A percentile compares a stretch with the other conserved stretches of the same genome.
These are phyloP conservation scores for Symbiodinium natans DNA, from an alignment of 73 alveolate species.

Conservation along the genomic window DNA sequence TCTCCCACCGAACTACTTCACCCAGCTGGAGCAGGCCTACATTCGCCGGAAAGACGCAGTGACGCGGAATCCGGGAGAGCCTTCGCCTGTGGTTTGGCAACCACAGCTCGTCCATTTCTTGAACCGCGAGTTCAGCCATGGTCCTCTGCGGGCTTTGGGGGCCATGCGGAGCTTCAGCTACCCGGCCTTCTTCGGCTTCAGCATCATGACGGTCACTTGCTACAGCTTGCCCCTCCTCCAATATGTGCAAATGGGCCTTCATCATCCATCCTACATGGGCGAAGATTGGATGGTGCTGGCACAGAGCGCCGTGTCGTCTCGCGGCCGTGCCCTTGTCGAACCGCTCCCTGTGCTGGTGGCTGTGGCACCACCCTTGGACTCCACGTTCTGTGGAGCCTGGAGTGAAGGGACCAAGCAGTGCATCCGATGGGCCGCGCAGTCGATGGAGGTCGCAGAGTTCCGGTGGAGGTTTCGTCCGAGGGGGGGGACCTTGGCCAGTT, in stretches of 20 bases:
- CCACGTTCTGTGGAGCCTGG: background rate
- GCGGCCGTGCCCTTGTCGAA: background rate
- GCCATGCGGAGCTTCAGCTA: background rate
- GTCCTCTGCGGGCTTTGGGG: background rate
- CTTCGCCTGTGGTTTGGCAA: background rate
- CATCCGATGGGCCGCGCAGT: background rate
- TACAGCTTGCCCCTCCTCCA: background rate
- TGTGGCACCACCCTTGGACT: background rate
- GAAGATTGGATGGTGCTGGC: background rate
- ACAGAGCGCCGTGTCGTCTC: background rate
- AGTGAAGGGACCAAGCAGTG: background rate
- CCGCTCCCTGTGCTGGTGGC: background rate
- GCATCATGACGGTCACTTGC: background rate
- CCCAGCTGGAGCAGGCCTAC: background rate
- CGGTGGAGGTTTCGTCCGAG: background rate
- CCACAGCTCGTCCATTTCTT: background rate
- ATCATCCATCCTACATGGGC: background rate
- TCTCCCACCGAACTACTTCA: background rate
- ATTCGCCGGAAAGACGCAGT: background rate
- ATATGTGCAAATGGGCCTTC: background rate
- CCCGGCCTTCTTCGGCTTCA: background rate
- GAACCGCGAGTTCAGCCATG: background rate
- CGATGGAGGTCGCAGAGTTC: background rate
- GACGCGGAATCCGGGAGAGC: too few relatives aligned
- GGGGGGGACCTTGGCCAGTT: background rate